Evolutionary conservation across 129 eudicot species (phyloP).

Genomic region (Solidago caesia): DNA sequence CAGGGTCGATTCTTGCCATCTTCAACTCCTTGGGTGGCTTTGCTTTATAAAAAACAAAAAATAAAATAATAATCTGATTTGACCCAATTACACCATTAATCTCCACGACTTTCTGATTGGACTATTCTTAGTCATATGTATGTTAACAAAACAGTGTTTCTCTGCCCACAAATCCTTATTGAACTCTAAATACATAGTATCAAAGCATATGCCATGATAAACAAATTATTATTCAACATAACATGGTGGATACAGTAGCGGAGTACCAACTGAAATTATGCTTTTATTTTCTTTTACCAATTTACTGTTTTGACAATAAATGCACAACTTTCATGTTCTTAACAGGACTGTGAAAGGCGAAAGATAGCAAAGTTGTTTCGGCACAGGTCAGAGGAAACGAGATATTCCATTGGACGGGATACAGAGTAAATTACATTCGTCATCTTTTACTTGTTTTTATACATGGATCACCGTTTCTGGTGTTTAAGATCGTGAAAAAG

Average conservation of each 20-base stretch:
- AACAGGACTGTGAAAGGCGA: slow-evolving; percentile 97
- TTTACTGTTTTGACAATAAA: background rate
- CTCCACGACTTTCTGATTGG: too few species aligned
- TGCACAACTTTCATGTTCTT: background rate
- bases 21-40: too few species aligned
- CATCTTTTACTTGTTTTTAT: background rate
- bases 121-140: too few species aligned
- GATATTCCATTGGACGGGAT: slow-evolving; percentile 40
- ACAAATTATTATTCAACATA: background rate
- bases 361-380: slow-evolving; percentile 85
- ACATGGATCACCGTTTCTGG: slow-evolving; percentile 22
- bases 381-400: slow-evolving; percentile 83
- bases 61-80: too few species aligned
- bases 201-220: background rate
- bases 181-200: background rate
- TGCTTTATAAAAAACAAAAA: too few species aligned
- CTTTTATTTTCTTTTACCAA: background rate
- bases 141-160: background rate
- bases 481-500: slow-evolving; percentile 16
- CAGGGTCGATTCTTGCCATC: too few species aligned
- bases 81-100: too few species aligned
- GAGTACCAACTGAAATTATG: background rate
- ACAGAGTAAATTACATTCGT: slow-evolving; percentile 43
- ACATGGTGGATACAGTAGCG: background rate
- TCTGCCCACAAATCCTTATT: background rate